Percentiles rank a stretch among this genome's conserved stretches.
These are phyloP conservation scores for Lentinus polychrous DNA, from an alignment of 1,284 basidiomycete species.

Conservation along the genomic window DNA sequence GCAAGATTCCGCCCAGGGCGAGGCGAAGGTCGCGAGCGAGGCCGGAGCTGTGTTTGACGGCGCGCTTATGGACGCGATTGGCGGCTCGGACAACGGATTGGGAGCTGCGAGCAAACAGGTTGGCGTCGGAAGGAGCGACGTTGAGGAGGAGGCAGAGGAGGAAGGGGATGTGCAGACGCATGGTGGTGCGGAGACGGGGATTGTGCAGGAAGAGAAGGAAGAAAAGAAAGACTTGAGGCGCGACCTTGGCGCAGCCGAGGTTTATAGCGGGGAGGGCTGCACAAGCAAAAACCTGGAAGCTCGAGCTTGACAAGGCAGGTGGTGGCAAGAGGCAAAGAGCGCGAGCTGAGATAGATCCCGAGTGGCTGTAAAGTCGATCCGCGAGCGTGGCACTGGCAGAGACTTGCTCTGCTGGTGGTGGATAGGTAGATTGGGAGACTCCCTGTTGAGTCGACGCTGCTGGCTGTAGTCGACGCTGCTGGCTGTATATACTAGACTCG, in stretches of 20 bases:
- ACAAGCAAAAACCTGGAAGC: neutral
- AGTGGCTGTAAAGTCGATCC: too few relatives aligned
- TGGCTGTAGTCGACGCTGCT: too few relatives aligned
- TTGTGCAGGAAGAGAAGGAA: neutral
- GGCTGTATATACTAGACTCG: too few relatives aligned
- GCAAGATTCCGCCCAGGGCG: slow-evolving; percentile 43
- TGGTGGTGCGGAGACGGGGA: slow-evolving; percentile 8
- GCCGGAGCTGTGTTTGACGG: slow-evolving; percentile 43
- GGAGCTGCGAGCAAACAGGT: slow-evolving; percentile 32
- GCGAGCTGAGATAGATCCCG: too few relatives aligned
- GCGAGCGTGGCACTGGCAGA: too few relatives aligned
- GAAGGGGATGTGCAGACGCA: slow-evolving; percentile 20
- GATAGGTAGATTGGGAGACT: slow-evolving; percentile 11
- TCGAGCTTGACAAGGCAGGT: neutral
- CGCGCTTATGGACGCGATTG: slow-evolving; percentile 33
- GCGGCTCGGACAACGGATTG: slow-evolving; percentile 24
- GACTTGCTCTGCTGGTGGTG: too few relatives aligned
- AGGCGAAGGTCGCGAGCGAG: slow-evolving; percentile 63
- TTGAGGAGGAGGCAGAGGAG: slow-evolving; percentile 21
- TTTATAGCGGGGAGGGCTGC: neutral
- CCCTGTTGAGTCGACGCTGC: too few relatives aligned
- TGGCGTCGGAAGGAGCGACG: slow-evolving; percentile 30
- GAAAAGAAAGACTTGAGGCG: neutral
- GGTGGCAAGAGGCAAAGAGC: slow-evolving; percentile 2
- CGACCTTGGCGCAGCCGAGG: slow-evolving; percentile 14